Percentiles rank a stretch among this genome's conserved stretches.
Conservation (phyloP, 1,139 yeast species). For the Zygosaccharomyces sapae region DNA sequence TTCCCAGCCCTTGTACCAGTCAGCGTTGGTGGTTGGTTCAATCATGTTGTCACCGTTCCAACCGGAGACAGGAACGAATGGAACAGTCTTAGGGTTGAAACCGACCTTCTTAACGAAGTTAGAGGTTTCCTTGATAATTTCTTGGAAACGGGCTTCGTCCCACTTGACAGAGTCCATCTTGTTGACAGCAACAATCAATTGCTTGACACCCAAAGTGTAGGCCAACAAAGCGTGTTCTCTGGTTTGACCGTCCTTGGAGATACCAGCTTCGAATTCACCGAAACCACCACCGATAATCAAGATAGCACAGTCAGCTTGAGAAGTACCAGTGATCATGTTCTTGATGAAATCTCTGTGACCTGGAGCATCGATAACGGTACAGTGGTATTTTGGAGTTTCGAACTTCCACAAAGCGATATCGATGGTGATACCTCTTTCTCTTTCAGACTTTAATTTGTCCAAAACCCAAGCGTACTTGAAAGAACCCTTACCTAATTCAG, state of each 20-base stretch:
- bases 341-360: conserved; percentile 97
- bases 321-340: conserved; percentile 90
- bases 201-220: conserved; percentile 96
- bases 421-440: conserved; percentile 96
- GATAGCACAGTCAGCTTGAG: conserved; percentile 97
- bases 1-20: conserved; percentile 91
- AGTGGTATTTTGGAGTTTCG: conserved; percentile 93
- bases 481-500: conserved; percentile 97
- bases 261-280: conserved; percentile 99
- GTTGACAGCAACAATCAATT: conserved; percentile 86
- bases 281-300: conserved; percentile 96
- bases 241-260: conserved; percentile 98
- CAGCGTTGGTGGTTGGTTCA: conserved; percentile 75
- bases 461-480: conserved; percentile 98
- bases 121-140: conserved; percentile 77
- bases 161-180: conserved; percentile 91
- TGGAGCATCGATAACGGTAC: conserved; percentile 91
- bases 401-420: conserved; percentile 94
- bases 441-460: conserved; percentile 93
- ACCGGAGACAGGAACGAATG: conserved; percentile 90
- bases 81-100: conserved; percentile 88
- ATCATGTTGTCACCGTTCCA: conserved; percentile 96
- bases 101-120: conserved; percentile 92
- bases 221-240: conserved; percentile 98
- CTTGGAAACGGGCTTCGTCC: conserved; percentile 77